Conservation (phyloP, 2,329 filamentous ascomycete genomes). For the Nothopassalora personata region DNA sequence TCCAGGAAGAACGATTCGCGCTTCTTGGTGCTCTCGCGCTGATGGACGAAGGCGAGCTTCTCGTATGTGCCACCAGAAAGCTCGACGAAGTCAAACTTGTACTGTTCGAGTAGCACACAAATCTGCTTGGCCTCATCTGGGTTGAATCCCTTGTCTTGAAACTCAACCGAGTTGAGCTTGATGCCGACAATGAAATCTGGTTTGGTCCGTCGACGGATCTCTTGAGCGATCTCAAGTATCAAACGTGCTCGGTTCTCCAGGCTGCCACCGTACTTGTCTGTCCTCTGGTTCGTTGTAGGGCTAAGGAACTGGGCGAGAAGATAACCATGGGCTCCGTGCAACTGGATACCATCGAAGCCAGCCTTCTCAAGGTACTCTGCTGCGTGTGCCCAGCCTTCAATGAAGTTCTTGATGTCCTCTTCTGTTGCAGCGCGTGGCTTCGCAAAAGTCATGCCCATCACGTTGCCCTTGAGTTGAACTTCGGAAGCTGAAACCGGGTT, state of each 20-base stretch:
- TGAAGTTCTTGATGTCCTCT: slow-evolving; percentile 52
- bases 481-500: slow-evolving; percentile 50
- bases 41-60: slow-evolving; percentile 47
- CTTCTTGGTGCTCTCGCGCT: slow-evolving; percentile 51
- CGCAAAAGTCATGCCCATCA: slow-evolving; percentile 48
- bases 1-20: slow-evolving; percentile 52
- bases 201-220: slow-evolving; percentile 35
- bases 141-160: slow-evolving; percentile 49
- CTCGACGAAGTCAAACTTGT: slow-evolving; percentile 54
- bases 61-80: slow-evolving; percentile 58
- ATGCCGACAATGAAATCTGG: slow-evolving; percentile 47
- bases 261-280: slow-evolving; percentile 42
- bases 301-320: slow-evolving; percentile 43
- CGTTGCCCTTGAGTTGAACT: slow-evolving; percentile 40
- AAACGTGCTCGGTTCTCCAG: slow-evolving; percentile 41
- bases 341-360: slow-evolving; percentile 51
- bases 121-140: slow-evolving; percentile 45
- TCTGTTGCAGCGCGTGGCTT: slow-evolving; percentile 51
- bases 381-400: slow-evolving; percentile 57
- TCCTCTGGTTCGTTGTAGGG: slow-evolving; percentile 38
- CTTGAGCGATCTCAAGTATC: slow-evolving; percentile 38
- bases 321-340: slow-evolving; percentile 44
- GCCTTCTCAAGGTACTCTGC: slow-evolving; percentile 59
- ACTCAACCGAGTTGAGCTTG: slow-evolving; percentile 56
- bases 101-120: slow-evolving; percentile 39